phyloP scores from a whole-genome alignment of 345 rosid genomes.

The Arabis hirsuta region DNA sequence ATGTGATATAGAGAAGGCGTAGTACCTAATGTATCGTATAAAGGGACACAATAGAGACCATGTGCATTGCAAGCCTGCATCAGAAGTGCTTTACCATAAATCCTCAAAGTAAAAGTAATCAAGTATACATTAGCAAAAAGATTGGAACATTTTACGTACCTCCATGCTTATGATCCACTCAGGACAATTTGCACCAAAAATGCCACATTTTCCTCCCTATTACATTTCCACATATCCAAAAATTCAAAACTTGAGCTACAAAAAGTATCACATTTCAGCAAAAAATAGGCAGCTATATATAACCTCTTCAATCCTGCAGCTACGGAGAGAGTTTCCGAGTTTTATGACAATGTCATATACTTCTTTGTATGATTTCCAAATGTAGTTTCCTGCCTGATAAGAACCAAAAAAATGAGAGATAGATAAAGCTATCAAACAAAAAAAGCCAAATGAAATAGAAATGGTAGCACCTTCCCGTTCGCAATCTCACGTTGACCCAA shows the following conservation, averaged over 20 bases:
- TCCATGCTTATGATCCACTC: conserved; percentile 96
- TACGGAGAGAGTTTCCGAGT: conserved; percentile 73
- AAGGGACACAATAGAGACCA: conserved; percentile 83
- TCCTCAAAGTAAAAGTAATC: neutral
- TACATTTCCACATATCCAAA: conserved; percentile 17
- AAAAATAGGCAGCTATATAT: neutral
- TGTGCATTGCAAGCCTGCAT: conserved; percentile 93
- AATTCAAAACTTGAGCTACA: neutral
- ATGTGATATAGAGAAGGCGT: conserved; percentile 22
- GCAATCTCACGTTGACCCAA: conserved; percentile 73
- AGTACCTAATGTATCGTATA: conserved; percentile 90
- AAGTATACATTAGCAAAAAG: conserved; percentile 3
- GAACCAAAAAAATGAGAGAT: neutral
- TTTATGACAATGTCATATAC: conserved; percentile 71
- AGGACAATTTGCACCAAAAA: conserved; percentile 72
- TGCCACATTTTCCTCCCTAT: conserved; percentile 80
- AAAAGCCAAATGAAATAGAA: neutral
- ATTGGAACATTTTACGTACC: conserved; percentile 44
- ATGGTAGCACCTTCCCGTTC: conserved; percentile 59
- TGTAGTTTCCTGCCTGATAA: conserved; percentile 69
- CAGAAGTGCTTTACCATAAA: neutral
- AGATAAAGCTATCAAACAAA: neutral
- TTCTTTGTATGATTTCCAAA: conserved; percentile 75
- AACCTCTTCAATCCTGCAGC: conserved; percentile 71
- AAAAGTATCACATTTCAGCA: neutral